Conservation (phyloP, 495 filamentous ascomycete genomes). For the Penicillium samsonianum region DNA sequence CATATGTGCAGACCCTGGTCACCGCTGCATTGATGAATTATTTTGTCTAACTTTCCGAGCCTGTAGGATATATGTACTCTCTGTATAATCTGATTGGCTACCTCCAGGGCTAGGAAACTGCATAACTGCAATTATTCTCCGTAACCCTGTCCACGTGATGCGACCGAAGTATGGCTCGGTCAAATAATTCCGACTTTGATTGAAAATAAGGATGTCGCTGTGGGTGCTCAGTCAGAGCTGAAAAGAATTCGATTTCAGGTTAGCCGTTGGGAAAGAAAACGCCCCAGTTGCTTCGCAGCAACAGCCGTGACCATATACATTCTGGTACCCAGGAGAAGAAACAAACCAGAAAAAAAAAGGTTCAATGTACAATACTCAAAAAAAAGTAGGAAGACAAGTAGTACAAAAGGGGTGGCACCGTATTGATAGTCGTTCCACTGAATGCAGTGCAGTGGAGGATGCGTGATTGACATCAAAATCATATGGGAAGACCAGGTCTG, state of each 20-base stretch:
- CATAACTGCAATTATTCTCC: constrained; percentile 3
- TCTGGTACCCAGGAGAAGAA: constrained; percentile 15
- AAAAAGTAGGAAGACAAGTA: constrained; percentile 11
- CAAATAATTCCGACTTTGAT: constrained; percentile 1
- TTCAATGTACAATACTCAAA: constrained; percentile 6
- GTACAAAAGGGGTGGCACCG: background rate
- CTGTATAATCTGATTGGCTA: background rate
- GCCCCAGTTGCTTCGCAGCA: constrained; percentile 19
- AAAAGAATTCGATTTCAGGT: background rate
- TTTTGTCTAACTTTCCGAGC: background rate
- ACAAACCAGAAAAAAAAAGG: constrained; percentile 3
- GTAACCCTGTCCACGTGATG: constrained; percentile 18
- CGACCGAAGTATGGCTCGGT: constrained; percentile 3
- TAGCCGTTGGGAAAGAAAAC: constrained; percentile 7
- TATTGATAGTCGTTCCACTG: background rate
- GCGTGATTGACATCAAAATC: constrained; percentile 2
- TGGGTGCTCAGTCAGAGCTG: constrained; percentile 2
- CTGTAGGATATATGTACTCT: background rate
- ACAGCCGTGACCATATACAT: constrained; percentile 23
- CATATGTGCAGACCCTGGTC: too few relatives aligned
- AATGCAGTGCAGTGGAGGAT: background rate
- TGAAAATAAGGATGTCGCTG: background rate
- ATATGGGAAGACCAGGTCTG: background rate
- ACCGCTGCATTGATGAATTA: background rate
- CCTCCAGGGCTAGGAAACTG: background rate